phyloP scores from a whole-genome alignment of 805 yeast species.

The Candida pseudofarinosa region DNA sequence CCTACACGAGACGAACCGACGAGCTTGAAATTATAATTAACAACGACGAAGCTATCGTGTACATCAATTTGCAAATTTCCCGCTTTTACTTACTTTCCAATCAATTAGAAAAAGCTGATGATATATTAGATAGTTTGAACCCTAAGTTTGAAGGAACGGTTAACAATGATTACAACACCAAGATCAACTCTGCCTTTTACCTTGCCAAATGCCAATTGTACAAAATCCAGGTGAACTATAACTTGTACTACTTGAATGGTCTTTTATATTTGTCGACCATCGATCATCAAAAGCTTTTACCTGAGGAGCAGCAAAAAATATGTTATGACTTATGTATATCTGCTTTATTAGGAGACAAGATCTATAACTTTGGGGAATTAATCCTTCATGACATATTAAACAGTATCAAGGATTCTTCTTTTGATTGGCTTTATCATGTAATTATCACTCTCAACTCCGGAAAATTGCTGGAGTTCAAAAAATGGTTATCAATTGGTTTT shows the following conservation, averaged over 20 bases:
- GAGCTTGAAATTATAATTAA: conserved; percentile 31
- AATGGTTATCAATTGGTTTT: conserved; percentile 36
- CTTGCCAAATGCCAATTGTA: conserved; percentile 72
- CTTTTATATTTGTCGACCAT: conserved; percentile 79
- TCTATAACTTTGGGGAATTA: conserved; percentile 94
- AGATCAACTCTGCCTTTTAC: conserved; percentile 79
- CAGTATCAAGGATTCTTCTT: conserved; percentile 42
- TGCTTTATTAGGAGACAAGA: conserved; percentile 85
- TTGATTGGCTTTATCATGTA: conserved; percentile 69
- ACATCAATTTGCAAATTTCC: conserved; percentile 61
- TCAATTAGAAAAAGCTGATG: conserved; percentile 54
- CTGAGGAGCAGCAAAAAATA: conserved; percentile 41
- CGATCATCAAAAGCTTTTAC: conserved; percentile 37
- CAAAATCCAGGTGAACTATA: conserved; percentile 74
- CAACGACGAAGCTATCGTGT: conserved; percentile 52
- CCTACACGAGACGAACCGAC: conserved; percentile 22
- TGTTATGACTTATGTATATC: conserved; percentile 74
- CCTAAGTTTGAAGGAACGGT: conserved; percentile 46
- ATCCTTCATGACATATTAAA: conserved; percentile 80
- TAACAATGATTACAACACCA: conserved; percentile 33
- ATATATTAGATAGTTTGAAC: conserved; percentile 59
- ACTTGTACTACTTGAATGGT: conserved; percentile 74
- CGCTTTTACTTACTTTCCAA: conserved; percentile 58
- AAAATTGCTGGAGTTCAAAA: conserved; percentile 62
- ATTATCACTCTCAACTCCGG: conserved; percentile 74